Percentiles rank a stretch among this genome's conserved stretches.
Conservation (phyloP, 1,139 yeast genomes). For the Candida albicans region DNA sequence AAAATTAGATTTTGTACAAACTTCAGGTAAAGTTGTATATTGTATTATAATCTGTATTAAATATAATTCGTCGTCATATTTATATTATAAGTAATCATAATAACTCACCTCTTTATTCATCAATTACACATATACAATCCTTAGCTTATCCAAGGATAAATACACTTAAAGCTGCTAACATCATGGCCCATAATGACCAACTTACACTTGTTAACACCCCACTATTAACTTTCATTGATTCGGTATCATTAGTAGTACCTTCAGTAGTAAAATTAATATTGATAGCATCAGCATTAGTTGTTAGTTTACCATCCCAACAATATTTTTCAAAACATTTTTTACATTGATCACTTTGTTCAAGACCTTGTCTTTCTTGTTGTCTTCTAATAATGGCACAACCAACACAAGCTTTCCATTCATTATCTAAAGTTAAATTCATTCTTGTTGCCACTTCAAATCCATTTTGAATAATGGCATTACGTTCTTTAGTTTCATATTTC, state of each 20-base stretch:
- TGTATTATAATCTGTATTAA: no score
- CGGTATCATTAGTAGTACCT: slow-evolving; percentile 45
- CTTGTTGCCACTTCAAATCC: slow-evolving; percentile 81
- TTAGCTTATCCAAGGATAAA: slow-evolving; percentile 1
- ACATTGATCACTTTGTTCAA: slow-evolving; percentile 42
- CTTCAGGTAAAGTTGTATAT: no score
- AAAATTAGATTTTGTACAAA: no score
- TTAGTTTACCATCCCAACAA: slow-evolving; percentile 73
- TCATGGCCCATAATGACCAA: slow-evolving; percentile 15
- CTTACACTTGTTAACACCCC: slow-evolving; percentile 10
- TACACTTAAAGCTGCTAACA: slow-evolving; percentile 7
- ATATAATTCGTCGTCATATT: no score
- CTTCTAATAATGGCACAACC: slow-evolving; percentile 62
- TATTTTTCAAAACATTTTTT: slow-evolving; percentile 42
- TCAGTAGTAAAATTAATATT: slow-evolving; percentile 45
- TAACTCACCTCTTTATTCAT: no score
- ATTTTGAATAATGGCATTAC: slow-evolving; percentile 63
- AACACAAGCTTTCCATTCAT: slow-evolving; percentile 75
- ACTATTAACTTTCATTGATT: slow-evolving; percentile 6
- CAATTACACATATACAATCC: no score
- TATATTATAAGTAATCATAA: no score
- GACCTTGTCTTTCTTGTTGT: slow-evolving; percentile 40
- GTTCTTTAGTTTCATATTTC: slow-evolving; percentile 58
- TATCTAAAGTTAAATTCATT: slow-evolving; percentile 69
- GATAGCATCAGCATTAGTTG: slow-evolving; percentile 12